Evolutionary conservation across 2,329 filamentous ascomycete species (phyloP), one percentile per base, ranked within the genome.

Genomic region (Chalaropsis thielavioides): DNA sequence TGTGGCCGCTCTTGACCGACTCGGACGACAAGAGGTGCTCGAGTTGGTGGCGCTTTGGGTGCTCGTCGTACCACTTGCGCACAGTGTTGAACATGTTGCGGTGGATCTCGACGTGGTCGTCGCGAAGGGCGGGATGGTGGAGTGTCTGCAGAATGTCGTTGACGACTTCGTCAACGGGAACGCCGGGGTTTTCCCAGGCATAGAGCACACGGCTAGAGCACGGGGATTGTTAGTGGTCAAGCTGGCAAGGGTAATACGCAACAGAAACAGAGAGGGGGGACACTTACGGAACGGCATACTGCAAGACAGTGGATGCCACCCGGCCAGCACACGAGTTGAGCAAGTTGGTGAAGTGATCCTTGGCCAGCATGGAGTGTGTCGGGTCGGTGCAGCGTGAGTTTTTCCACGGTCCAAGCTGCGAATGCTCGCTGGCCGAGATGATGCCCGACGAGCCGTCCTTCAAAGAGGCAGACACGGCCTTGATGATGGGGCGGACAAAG

Each of bases 401-500:
- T 27, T 82, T 88, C 89, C 89, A 94, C 3, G 88, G 88, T 74
- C 91, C 89, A 63, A 86, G 83, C 76, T 92, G 89, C 67, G 86
- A 83, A 67, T 88, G 82, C 65, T 86, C 85, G 68, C 86, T 89
- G 61, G 87, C 81, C 67, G 77, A 78, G 69, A 87, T 84, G 70
- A 87, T 79, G 24, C 84, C 82, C 0, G 88, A 88, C 10, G 90
- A 96, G 3, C 94, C 92, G 27, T 87, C 82, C 76, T 97, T 95
- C 31, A 99, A 80, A 41, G 85, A 83, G 71, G 92, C 86, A 24
- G 90, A 92, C 4, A 92, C 90, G 63, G 88, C 84, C 63, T 87
- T 88, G 74, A 99, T 96, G 72, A 99, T 87, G 11, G 94, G 94
- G 65, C 91, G 85, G 68, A 99, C 83, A 74, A 95, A 97, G 0